phyloP scores from a whole-genome alignment of 306 rosid species.

The Cucurbita argyrosperma region DNA sequence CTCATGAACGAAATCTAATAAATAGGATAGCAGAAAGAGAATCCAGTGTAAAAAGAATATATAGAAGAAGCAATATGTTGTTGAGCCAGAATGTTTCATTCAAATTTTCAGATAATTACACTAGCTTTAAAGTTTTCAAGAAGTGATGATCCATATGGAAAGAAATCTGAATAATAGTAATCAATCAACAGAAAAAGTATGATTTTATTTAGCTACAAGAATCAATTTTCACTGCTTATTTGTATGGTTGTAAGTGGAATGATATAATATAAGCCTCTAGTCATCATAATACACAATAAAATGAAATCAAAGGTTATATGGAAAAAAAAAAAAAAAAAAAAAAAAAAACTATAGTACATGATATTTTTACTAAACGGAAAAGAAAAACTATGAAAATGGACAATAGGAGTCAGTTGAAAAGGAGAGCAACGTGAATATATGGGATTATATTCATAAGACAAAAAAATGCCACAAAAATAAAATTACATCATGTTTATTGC shows the following conservation, averaged over 20 bases:
- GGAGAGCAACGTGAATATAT: neutral
- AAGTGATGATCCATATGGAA: neutral
- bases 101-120: neutral
- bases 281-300: neutral
- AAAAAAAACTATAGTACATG: neutral
- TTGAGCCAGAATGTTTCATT: neutral
- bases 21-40: conserved; percentile 11
- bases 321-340: neutral
- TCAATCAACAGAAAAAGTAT: neutral
- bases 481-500: conserved; percentile 68
- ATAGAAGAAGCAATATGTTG: neutral
- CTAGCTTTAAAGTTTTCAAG: neutral
- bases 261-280: neutral
- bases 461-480: conserved; percentile 3
- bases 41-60: neutral
- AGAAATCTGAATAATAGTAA: neutral
- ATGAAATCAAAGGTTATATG: neutral
- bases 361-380: neutral
- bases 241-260: neutral
- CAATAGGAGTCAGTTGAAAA: neutral
- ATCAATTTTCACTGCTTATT: neutral
- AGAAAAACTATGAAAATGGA: neutral
- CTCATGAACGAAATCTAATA: neutral
- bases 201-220: neutral
- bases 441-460: neutral